A percentile compares a stretch with the other conserved stretches of the same genome.
phyloP scores from a whole-genome alignment of 371 early-diverging fungal genomes.

The Apophysomyces variabilis region DNA sequence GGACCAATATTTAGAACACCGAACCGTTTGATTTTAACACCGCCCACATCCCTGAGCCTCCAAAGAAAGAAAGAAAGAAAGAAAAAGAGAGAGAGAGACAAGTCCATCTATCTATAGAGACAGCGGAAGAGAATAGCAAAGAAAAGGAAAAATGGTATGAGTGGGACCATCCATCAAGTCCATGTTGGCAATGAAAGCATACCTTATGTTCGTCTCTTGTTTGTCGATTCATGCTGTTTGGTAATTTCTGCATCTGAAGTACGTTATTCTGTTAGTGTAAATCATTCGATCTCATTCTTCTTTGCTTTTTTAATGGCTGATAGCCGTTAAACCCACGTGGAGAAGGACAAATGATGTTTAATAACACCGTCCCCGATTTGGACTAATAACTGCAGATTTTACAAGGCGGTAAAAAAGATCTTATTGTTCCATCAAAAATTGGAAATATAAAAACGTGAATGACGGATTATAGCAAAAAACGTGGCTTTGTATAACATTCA shows the following conservation, averaged over 20 bases:
- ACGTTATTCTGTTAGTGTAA: neutral
- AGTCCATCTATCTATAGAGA: neutral
- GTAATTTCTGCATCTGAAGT: too few relatives aligned
- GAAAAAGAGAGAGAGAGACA: neutral
- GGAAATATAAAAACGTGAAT: slow-evolving; percentile 1
- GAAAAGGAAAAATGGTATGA: too few relatives aligned
- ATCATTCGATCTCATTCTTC: neutral
- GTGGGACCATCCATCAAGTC: too few relatives aligned
- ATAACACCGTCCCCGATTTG: slow-evolving; percentile 10
- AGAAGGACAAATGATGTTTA: slow-evolving; percentile 6
- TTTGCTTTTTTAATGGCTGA: neutral
- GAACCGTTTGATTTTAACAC: slow-evolving; percentile 8
- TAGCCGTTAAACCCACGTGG: slow-evolving; percentile 1
- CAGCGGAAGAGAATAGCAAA: neutral
- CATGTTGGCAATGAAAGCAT: too few relatives aligned
- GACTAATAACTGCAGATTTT: slow-evolving; percentile 2
- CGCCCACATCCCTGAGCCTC: slow-evolving; percentile 7
- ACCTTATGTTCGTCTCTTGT: too few relatives aligned
- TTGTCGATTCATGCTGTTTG: too few relatives aligned
- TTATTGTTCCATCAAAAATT: slow-evolving; percentile 5
- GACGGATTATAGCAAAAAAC: slow-evolving; percentile 2
- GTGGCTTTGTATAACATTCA: slow-evolving; percentile 10
- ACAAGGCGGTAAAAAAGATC: slow-evolving; percentile 1
- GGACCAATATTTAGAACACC: slow-evolving; percentile 1
- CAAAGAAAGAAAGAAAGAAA: neutral